phyloP scores from a whole-genome alignment of 768 basidiomycete genomes.

The Sutorius australiensis region DNA sequence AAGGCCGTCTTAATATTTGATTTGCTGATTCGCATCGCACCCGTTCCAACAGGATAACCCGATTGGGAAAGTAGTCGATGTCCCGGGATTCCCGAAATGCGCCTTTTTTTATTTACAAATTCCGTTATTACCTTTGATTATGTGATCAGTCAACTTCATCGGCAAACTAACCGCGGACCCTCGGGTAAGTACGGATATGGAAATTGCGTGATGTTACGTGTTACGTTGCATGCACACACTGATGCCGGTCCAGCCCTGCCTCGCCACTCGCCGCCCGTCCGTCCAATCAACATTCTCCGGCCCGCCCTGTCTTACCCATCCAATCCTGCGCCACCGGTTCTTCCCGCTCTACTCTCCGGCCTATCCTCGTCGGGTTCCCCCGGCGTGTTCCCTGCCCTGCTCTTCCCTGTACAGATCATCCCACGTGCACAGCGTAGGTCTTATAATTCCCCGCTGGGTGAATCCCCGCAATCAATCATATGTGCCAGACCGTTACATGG shows the following conservation, averaged over 20 bases:
- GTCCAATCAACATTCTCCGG: slow-evolving; percentile 6
- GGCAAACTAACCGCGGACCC: slow-evolving; percentile 32
- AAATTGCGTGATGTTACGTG: slow-evolving; percentile 25
- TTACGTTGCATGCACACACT: slow-evolving; percentile 24
- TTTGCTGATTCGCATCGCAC: slow-evolving; percentile 36
- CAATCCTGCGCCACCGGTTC: slow-evolving; percentile 27
- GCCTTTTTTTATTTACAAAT: slow-evolving; percentile 27
- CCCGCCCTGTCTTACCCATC: slow-evolving; percentile 14
- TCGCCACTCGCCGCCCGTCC: slow-evolving; percentile 21
- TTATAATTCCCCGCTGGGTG: neutral
- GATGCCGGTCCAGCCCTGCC: slow-evolving; percentile 26
- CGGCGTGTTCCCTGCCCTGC: slow-evolving; percentile 11
- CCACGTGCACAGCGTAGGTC: slow-evolving; percentile 4
- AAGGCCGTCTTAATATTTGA: slow-evolving; percentile 38
- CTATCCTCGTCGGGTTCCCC: slow-evolving; percentile 14
- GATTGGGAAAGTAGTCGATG: slow-evolving; percentile 11
- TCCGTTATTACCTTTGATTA: slow-evolving; percentile 32
- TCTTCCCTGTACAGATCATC: slow-evolving; percentile 8
- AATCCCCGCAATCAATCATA: slow-evolving; percentile 6
- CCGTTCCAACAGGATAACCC: slow-evolving; percentile 20
- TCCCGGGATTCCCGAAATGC: slow-evolving; percentile 29
- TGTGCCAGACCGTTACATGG: neutral
- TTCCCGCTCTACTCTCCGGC: slow-evolving; percentile 8
- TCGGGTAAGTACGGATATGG: slow-evolving; percentile 25
- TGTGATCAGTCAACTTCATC: slow-evolving; percentile 22